Conservation (phyloP, 1,284 basidiomycete genomes). For the Cryptococcus neoformans region DNA sequence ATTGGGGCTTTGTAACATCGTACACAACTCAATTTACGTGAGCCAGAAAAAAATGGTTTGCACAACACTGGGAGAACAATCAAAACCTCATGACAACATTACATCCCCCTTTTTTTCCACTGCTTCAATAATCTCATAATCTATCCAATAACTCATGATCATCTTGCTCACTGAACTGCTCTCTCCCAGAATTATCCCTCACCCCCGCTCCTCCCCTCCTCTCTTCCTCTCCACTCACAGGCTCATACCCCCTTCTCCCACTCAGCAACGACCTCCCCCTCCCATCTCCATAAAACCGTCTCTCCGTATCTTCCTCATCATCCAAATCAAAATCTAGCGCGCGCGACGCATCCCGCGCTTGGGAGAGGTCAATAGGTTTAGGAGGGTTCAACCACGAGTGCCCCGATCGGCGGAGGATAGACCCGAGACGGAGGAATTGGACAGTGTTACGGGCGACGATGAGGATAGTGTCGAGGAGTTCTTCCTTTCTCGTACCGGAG, state of each 20-base stretch:
- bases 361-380: conserved; percentile 81
- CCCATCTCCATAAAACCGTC: conserved; percentile 12
- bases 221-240: conserved; percentile 3
- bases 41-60: too few relatives aligned
- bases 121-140: neutral
- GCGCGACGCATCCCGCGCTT: conserved; percentile 48
- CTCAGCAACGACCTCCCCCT: conserved; percentile 17
- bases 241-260: conserved; percentile 19
- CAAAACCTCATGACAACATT: too few relatives aligned
- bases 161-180: too few relatives aligned
- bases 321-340: conserved; percentile 62
- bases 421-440: conserved; percentile 82
- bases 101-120: too few relatives aligned
- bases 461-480: conserved; percentile 82
- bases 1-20: too few relatives aligned
- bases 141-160: conserved; percentile 38
- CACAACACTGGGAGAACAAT: too few relatives aligned
- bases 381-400: conserved; percentile 90
- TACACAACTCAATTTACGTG: too few relatives aligned
- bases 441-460: conserved; percentile 86
- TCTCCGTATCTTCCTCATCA: conserved; percentile 57
- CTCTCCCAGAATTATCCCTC: too few relatives aligned
- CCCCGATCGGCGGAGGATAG: conserved; percentile 88
- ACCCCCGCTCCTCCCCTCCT: conserved; percentile 15
- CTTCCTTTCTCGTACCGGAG: conserved; percentile 59